A percentile compares a stretch with the other conserved stretches of the same genome.
Conservation (phyloP, 176 grass and related monocot species). For the Stipa capillata region DNA sequence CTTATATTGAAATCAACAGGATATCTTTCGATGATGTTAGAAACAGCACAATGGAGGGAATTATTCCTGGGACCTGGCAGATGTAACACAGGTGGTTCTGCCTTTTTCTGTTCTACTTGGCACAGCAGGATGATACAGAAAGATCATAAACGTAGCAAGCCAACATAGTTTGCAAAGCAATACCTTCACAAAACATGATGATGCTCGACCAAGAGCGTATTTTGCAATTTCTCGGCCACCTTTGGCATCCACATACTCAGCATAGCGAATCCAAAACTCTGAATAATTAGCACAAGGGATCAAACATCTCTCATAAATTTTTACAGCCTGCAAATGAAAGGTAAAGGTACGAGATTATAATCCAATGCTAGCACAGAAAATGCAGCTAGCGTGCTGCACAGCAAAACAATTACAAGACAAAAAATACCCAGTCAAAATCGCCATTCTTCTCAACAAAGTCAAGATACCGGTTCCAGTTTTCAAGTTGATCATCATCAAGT, state of each 20-base stretch:
- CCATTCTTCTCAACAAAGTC: constrained; percentile 84
- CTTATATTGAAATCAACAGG: background rate
- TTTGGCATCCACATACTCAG: constrained; percentile 69
- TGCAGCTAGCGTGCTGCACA: constrained; percentile 2
- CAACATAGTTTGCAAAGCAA: background rate
- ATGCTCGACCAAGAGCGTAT: constrained; percentile 68
- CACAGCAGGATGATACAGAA: background rate
- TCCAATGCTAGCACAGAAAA: background rate
- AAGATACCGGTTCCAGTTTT: constrained; percentile 90
- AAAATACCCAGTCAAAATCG: constrained; percentile 95
- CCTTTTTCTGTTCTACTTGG: background rate
- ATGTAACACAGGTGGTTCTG: background rate
- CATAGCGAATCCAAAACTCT: constrained; percentile 93
- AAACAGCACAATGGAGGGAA: background rate
- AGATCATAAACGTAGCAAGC: background rate
- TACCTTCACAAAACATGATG: constrained; percentile 75
- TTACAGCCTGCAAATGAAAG: constrained; percentile 64
- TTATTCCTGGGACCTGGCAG: background rate
- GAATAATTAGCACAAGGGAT: constrained; percentile 90
- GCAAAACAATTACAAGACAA: constrained; percentile 3
- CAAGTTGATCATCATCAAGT: constrained; percentile 70
- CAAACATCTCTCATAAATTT: constrained; percentile 96
- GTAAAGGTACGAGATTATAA: constrained; percentile 16
- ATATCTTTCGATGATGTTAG: background rate
- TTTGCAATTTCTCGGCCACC: constrained; percentile 86